Evolutionary conservation across 306 rosid genomes (phyloP), one percentile per base, ranked within the genome.

Genomic region (Prinsepia uniflora): DNA sequence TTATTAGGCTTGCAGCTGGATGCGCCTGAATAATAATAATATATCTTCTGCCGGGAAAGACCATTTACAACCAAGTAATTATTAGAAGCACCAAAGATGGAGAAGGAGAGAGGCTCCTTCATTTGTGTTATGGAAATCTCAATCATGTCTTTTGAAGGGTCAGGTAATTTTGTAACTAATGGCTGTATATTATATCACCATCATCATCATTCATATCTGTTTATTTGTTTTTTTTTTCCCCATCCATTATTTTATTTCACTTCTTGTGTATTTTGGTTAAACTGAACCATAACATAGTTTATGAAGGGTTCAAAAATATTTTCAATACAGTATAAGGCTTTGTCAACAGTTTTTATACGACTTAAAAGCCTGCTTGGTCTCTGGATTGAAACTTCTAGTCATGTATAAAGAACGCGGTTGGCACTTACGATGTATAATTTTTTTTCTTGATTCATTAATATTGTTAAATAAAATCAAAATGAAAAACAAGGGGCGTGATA

Each of bases 141-240:
- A 20, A 30, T 79, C 18, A 30, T 30, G 1, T 68, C 81, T 70
- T 59, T 70, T 49, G 85, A 79, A 60, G 77, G 70, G 8, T 56
- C 49, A 62, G 81, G 75, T 76, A 67, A 72, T 83, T 89, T 82
- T 83, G 96, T 88, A 83, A 77, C 89, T 76, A 86, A 78, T 79
- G 89, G 79, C 84, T 92, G 96, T 92, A 92, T 82, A 92, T 86
- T 85, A 84, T 92, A 85, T 82, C 57, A 7, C 18, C 22, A 30
- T 30, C 36, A 30, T 30, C 36, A 30, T 30, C 36, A 30, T 30
- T 83, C 84, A 66, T 77, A 83, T 79, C 82, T 71, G 84, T 76
- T 63, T 50, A 73, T 76, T 76, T 83, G 80, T 75, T 78, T 76
- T 80, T n/a, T 66, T 74, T 76, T 54, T 47, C 71, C 64, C 65